Conservation (phyloP, 2,329 filamentous ascomycete genomes). For the Colletotrichum sp. region DNA sequence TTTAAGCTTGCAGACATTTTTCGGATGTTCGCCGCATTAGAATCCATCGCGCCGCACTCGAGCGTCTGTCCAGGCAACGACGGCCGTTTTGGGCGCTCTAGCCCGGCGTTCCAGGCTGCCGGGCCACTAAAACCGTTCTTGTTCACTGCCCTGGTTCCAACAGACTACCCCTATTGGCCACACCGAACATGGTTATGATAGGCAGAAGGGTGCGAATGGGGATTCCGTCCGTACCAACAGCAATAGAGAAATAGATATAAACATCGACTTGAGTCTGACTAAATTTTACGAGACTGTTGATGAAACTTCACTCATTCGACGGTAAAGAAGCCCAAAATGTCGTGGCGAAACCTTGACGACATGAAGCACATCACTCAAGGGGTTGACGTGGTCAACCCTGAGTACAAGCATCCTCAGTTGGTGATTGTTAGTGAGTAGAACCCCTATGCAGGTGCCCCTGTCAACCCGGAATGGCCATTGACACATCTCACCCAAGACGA, state of each 20-base stretch:
- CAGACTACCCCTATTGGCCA: not conserved
- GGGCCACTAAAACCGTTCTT: not conserved
- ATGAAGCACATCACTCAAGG: not conserved
- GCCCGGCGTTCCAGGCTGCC: not conserved
- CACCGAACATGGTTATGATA: not conserved
- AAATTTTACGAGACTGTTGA: not conserved
- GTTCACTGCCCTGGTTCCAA: not conserved
- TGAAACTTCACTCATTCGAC: not conserved
- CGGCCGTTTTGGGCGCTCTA: not conserved
- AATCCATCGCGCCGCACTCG: not conserved
- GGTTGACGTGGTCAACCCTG: not conserved
- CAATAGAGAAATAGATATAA: not conserved
- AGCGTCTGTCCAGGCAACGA: not conserved
- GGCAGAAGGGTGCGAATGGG: not conserved
- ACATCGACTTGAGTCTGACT: not conserved
- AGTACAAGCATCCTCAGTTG: not conserved
- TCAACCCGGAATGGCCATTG: rapidly evolving
- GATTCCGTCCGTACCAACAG: not conserved
- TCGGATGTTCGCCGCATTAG: not conserved
- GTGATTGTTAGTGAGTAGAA: not conserved
- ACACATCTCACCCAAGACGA: not conserved
- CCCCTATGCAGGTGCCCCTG: not conserved
- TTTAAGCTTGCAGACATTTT: not conserved
- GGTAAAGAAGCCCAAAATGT: not conserved
- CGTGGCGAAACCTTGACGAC: not conserved